Evolutionary conservation across 345 rosid genomes (phyloP).

Genomic region (Dimocarpus longan): DNA sequence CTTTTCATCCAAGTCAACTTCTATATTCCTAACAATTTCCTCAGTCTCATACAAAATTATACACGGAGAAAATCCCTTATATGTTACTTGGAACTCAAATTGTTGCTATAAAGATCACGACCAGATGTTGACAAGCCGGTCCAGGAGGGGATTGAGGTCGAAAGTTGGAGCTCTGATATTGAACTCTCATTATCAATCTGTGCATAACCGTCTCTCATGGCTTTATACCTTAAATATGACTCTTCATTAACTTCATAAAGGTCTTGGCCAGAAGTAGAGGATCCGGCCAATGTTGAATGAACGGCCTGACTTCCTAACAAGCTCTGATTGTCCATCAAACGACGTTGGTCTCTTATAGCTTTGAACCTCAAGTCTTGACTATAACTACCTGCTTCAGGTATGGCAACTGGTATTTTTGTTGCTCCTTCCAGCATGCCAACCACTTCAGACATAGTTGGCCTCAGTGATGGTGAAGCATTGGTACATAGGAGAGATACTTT

Average conservation of each 20-base stretch:
- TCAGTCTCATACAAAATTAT: not conserved
- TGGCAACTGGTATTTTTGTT: constrained; percentile 18
- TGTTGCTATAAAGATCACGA: not conserved
- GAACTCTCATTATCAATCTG: not conserved
- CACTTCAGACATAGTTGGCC: constrained; percentile 47
- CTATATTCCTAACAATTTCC: not conserved
- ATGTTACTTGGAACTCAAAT: constrained; percentile 6
- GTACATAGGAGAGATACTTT: constrained; percentile 45
- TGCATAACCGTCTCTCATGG: constrained; percentile 1
- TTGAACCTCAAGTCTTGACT: constrained; percentile 30
- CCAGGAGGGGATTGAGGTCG: not conserved
- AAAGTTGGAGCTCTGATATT: constrained; percentile 1
- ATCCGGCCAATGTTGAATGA: not conserved
- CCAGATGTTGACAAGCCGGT: constrained; percentile 9
- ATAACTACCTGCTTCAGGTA: constrained; percentile 26
- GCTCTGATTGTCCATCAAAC: constrained; percentile 20
- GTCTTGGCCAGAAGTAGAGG: constrained; percentile 12
- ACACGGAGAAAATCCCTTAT: not conserved
- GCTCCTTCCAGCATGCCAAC: constrained; percentile 42
- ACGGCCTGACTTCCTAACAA: constrained; percentile 1
- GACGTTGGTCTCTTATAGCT: constrained; percentile 30
- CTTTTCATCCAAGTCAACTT: not conserved
- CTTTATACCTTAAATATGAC: not conserved
- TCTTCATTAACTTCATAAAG: constrained; percentile 15
- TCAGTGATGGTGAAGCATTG: constrained; percentile 31